Base-by-base conservation (phyloP, 148 eudicot species). In the Camellia sinensis region DNA sequence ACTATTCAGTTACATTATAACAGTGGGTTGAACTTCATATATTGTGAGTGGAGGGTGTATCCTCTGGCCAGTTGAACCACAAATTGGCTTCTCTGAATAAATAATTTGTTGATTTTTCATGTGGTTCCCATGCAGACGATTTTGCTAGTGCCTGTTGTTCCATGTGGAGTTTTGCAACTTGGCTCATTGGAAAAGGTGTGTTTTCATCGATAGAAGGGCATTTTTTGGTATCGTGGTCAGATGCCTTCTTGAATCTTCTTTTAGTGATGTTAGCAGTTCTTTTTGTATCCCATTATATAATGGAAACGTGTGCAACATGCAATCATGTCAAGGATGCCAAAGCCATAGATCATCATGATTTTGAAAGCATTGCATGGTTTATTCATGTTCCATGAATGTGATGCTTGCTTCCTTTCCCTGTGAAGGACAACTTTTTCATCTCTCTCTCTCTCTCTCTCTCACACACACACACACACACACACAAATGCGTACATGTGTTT, bases 151-250 rank as follows among this genome's bases (percentile, higher is more conserved):
- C 93, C 98, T 64, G 84, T 90, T 74, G 60, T 85, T 53, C 89
- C 92, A 48, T 80, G 86, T 85, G 97, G 98, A 85, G 90, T 94
- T 85, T 71, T 94, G 69, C 98, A 92, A 80, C 89, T 94, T 44
- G 98, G 97, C 66, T 91, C 98, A 67, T 40, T 88, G 70, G 88
- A 90, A 77, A 89, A 77, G 93, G 98, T 94, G 60, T 8, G 88
- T 82, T 67, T 79, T 73, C 52, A 48, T 44, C 67, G 1, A 48
- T 48, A 13, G 12, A 41, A 50, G 53, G 46, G 7, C 65, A 69
- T 41, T 8, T 7, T 18, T 61, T 12, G 52, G 52, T 48, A 48
- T 48, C 0, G 52, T 48, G 52, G 41, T 12, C 53, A 40, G 12
- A 19, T 80, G n/a, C 17, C 19, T 71, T 40, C 21, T 41, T 48